phyloP scores from a whole-genome alignment of 306 rosid species.

The Alnus glutinosa region DNA sequence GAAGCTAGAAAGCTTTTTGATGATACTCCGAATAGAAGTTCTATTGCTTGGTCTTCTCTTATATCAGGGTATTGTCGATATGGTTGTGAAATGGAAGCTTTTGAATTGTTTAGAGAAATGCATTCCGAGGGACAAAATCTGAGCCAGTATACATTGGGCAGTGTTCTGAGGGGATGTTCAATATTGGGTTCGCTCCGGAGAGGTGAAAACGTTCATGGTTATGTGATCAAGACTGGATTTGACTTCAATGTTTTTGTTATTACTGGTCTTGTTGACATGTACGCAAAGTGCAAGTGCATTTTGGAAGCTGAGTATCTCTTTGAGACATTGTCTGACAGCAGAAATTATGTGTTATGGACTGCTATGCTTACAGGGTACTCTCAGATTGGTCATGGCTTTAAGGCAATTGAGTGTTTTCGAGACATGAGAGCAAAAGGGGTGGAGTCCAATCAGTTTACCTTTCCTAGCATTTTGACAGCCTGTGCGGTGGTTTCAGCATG shows the following conservation, averaged over 20 bases:
- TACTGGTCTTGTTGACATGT: conserved; percentile 88
- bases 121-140: conserved; percentile 63
- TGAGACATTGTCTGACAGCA: conserved; percentile 43
- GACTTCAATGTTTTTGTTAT: conserved; percentile 54
- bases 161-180: conserved; percentile 71
- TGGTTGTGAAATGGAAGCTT: conserved; percentile 61
- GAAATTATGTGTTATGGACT: conserved; percentile 74
- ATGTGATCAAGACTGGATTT: conserved; percentile 54
- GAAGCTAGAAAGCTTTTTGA: conserved; percentile 72
- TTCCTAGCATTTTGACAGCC: conserved; percentile 83
- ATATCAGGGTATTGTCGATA: conserved; percentile 70
- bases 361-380: conserved; percentile 94
- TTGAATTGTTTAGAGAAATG: conserved; percentile 63
- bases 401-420: conserved; percentile 66
- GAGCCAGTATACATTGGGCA: conserved; percentile 72
- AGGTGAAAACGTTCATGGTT: conserved; percentile 74
- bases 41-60: conserved; percentile 79
- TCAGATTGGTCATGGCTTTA: conserved; percentile 61
- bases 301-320: conserved; percentile 69
- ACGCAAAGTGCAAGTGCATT: conserved; percentile 72
- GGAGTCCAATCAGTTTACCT: conserved; percentile 74
- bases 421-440: conserved; percentile 55
- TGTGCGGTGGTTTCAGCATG: conserved; percentile 52
- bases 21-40: conserved; percentile 41
- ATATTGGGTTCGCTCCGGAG: conserved; percentile 51